Conservation (phyloP, 441 rosid species). For the Daphne laureola region DNA sequence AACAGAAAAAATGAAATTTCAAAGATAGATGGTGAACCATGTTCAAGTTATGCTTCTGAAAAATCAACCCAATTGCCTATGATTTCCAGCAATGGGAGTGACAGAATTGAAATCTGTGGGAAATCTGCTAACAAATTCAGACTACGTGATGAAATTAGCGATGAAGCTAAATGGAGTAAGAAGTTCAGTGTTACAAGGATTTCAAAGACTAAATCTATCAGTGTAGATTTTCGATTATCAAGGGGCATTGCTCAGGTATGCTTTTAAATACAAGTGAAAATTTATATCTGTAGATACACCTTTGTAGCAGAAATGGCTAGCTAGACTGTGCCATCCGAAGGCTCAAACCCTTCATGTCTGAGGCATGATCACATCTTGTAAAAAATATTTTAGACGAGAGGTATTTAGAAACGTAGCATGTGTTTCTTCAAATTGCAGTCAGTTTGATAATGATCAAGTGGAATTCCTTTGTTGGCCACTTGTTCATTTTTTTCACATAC, state of each 20-base stretch:
- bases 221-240: constrained; percentile 88
- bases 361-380: too few species aligned
- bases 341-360: too few species aligned
- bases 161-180: constrained; percentile 45
- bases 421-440: too few species aligned
- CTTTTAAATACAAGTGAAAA: not conserved
- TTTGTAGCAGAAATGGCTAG: too few species aligned
- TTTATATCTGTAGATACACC: too few species aligned
- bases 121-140: constrained; percentile 32
- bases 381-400: too few species aligned
- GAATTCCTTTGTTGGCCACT: not conserved
- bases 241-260: constrained; percentile 96
- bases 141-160: constrained; percentile 29
- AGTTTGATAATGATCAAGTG: not conserved
- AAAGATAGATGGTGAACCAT: constrained; percentile 22
- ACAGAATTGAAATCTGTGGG: constrained; percentile 35
- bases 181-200: constrained; percentile 57
- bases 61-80: constrained; percentile 31
- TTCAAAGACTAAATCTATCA: constrained; percentile 74
- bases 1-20: too few species aligned
- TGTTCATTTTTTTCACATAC: too few species aligned
- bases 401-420: too few species aligned
- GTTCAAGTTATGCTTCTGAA: constrained; percentile 29
- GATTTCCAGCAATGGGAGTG: constrained; percentile 32
- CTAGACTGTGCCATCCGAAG: too few species aligned